A percentile compares a stretch with the other conserved stretches of the same genome.
These are phyloP conservation scores for Dovyalis caffra DNA, from an alignment of 345 rosid genomes.

Conservation along the genomic window DNA sequence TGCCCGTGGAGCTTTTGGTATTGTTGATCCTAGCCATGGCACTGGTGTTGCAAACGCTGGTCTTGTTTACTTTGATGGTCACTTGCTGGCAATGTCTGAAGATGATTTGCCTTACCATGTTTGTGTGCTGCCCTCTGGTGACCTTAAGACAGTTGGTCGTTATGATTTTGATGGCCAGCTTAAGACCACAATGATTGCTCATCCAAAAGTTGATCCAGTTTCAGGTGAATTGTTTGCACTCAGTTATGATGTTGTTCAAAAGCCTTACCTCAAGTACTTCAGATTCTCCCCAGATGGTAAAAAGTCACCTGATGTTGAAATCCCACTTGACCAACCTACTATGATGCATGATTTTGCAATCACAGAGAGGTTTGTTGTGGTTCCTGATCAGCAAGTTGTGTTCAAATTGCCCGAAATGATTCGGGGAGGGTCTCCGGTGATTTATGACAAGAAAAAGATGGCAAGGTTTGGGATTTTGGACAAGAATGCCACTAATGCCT, in stretches of 20 bases:
- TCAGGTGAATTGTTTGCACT: constrained; percentile 67
- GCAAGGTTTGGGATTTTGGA: constrained; percentile 71
- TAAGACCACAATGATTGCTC: constrained; percentile 79
- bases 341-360: constrained; percentile 92
- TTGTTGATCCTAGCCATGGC: constrained; percentile 65
- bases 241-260: constrained; percentile 77
- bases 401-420: constrained; percentile 78
- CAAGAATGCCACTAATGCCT: constrained; percentile 51
- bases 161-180: constrained; percentile 59
- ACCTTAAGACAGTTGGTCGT: constrained; percentile 67
- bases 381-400: constrained; percentile 89
- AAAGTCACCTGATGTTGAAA: constrained; percentile 69
- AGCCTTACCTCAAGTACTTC: constrained; percentile 78
- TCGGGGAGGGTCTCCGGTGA: constrained; percentile 81
- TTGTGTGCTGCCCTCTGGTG: constrained; percentile 51
- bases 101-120: constrained; percentile 89
- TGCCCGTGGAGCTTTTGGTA: constrained; percentile 59
- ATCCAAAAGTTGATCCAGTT: constrained; percentile 79
- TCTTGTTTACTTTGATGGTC: constrained; percentile 63
- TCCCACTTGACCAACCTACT: constrained; percentile 63
- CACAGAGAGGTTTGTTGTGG: constrained; percentile 69
- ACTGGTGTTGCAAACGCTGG: constrained; percentile 92
- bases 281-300: constrained; percentile 57
- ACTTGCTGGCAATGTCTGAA: constrained; percentile 83
- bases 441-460: constrained; percentile 68